phyloP scores from a whole-genome alignment of 179 eudicot genomes.

The Patellifolia procumbens region DNA sequence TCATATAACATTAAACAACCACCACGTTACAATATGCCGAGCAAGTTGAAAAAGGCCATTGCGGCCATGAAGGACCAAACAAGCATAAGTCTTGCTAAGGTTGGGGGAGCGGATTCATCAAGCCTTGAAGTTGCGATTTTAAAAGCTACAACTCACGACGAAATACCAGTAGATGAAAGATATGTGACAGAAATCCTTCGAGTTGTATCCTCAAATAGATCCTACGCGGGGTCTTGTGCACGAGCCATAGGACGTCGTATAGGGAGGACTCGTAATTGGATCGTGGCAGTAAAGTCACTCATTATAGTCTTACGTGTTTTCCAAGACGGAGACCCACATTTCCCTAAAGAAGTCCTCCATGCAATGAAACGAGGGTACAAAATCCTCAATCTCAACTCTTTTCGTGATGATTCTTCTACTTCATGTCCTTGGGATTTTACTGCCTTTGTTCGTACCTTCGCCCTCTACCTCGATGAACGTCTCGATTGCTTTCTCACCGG shows the following conservation, averaged over 20 bases:
- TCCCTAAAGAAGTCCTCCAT: slow-evolving; percentile 77
- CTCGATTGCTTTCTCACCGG: slow-evolving; percentile 86
- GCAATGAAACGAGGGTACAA: slow-evolving; percentile 78
- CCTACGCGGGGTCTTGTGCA: slow-evolving; percentile 65
- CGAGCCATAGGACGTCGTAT: slow-evolving; percentile 77
- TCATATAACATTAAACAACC: too few species aligned
- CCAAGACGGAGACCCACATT: slow-evolving; percentile 92
- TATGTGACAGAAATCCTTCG: slow-evolving; percentile 49
- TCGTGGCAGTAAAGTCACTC: slow-evolving; percentile 72
- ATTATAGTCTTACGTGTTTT: slow-evolving; percentile 69
- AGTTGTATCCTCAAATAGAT: slow-evolving; percentile 49
- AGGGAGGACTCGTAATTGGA: slow-evolving; percentile 78
- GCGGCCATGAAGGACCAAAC: slow-evolving; percentile 88
- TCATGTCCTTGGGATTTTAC: slow-evolving; percentile 89
- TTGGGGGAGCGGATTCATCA: slow-evolving; percentile 45
- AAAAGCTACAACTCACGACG: slow-evolving; percentile 78
- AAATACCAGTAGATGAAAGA: slow-evolving; percentile 54
- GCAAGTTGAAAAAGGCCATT: slow-evolving; percentile 75
- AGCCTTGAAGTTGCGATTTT: slow-evolving; percentile 70
- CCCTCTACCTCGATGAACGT: slow-evolving; percentile 78
- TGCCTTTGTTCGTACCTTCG: slow-evolving; percentile 68
- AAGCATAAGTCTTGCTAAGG: slow-evolving; percentile 83
- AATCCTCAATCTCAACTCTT: slow-evolving; percentile 67
- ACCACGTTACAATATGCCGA: slow-evolving; percentile 61
- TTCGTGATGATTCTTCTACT: slow-evolving; percentile 59